These are phyloP conservation scores for Tricholoma hemisulphureum DNA, from an alignment of 768 basidiomycete species.

Conservation along the genomic window DNA sequence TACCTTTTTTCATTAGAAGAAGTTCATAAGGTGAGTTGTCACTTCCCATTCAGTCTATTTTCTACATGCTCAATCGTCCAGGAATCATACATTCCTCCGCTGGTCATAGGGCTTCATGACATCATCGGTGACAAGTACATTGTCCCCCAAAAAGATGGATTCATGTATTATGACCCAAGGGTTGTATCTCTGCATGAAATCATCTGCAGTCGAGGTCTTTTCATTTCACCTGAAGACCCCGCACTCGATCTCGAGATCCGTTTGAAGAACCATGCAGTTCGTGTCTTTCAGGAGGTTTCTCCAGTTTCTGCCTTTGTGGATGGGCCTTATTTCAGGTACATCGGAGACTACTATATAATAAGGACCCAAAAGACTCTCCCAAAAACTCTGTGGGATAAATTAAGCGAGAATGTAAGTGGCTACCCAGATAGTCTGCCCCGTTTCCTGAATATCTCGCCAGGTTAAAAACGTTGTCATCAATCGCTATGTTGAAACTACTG, in stretches of 20 bases:
- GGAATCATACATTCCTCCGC: slow-evolving; percentile 6
- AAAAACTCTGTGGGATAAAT: slow-evolving; percentile 4
- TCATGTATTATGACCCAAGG: slow-evolving; percentile 14
- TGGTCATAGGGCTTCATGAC: slow-evolving; percentile 12
- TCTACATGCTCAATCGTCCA: neutral
- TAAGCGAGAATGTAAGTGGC: slow-evolving; percentile 7
- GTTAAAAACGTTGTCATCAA: slow-evolving; percentile 11
- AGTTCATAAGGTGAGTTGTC: slow-evolving; percentile 4
- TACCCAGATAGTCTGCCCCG: neutral
- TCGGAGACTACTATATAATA: slow-evolving; percentile 15
- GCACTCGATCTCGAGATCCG: neutral
- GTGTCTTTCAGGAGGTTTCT: slow-evolving; percentile 12
- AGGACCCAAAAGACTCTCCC: slow-evolving; percentile 9
- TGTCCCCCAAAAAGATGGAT: slow-evolving; percentile 3
- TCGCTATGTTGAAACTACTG: slow-evolving; percentile 6
- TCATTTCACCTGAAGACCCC: slow-evolving; percentile 1
- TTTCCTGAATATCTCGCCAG: slow-evolving; percentile 3
- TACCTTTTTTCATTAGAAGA: slow-evolving; percentile 12
- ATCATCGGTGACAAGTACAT: slow-evolving; percentile 7
- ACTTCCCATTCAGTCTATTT: neutral
- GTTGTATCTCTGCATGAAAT: slow-evolving; percentile 2
- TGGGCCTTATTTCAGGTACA: slow-evolving; percentile 11
- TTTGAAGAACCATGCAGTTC: slow-evolving; percentile 14
- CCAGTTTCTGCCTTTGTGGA: slow-evolving; percentile 2
- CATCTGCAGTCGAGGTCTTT: slow-evolving; percentile 7